Base-by-base conservation (phyloP, 148 eudicot species). In the Polygonum maritimum region DNA sequence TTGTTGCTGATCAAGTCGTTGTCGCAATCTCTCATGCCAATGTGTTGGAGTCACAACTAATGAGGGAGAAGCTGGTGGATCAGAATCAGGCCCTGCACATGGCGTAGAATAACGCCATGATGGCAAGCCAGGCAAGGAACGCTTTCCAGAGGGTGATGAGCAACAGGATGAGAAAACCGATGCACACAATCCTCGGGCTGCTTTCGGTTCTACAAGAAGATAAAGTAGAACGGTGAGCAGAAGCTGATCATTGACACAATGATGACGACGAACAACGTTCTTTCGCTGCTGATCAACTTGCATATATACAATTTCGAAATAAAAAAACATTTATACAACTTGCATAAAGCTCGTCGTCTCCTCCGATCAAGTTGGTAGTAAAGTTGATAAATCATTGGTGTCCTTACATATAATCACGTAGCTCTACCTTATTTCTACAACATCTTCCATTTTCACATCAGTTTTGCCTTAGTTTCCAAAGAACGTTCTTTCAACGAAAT, bases 101-200 rank as follows among this genome's bases (percentile, higher is more conserved):
- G 51, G 77, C 77, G 7, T 31, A 41, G 52, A 41, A 75, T 33
- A 31, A 75, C 4, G 71, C 71, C 6, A 11, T 58, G 71, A 58
- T 75, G 77, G 77, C 69, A 5, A 75, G 71, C 51, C n/a, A 75
- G 60, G 77, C 77, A 4, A 75, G 77, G 69, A 75, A 90, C 97
- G 38, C 86, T 88, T 94, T 91, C 77, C 83, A 90, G 47, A 89
- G 87, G 69, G 98, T 92, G 15, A 92, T 94, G 98, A 94, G 89
- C 79, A 88, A 87, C 79, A 96, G 90, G 80, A 94, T 92, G 98
- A 92, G 97, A 78, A 94, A 88, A 41, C 98, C 98, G 52, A 92
- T 94, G 97, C 96, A 94, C 84, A 94, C 98, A 38, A 80, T 90
- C 44, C 5, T 44, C 4, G 78, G 54, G 4, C 26, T 76, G 78